Evolutionary conservation across 2,329 filamentous ascomycete genomes (phyloP).

Genomic region (Rhynchosporium graminicola): DNA sequence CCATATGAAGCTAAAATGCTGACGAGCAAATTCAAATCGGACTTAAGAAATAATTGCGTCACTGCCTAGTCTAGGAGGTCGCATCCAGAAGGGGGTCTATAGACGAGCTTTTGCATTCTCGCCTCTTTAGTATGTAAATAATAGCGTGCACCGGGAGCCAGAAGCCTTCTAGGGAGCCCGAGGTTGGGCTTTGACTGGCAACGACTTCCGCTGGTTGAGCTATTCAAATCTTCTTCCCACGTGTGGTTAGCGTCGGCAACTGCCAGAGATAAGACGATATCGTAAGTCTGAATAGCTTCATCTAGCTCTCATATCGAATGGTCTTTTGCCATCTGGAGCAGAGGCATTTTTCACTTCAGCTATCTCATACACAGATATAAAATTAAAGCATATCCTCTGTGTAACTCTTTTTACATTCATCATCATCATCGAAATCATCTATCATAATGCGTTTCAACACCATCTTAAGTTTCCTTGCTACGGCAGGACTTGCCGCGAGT

Average conservation of each 20-base stretch:
- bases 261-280: neutral
- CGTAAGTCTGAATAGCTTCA: conserved; percentile 1
- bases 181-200: neutral
- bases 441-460: conserved; percentile 7
- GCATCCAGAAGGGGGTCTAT: too few relatives aligned
- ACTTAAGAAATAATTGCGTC: too few relatives aligned
- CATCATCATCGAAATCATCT: neutral
- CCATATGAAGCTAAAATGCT: too few relatives aligned
- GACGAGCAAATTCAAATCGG: too few relatives aligned
- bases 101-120: too few relatives aligned
- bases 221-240: neutral
- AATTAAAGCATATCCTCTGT: neutral
- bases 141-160: too few relatives aligned
- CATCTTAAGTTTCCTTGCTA: conserved; percentile 1
- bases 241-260: neutral
- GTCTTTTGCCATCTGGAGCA: neutral
- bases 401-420: neutral
- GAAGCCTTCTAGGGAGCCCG: neutral
- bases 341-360: neutral
- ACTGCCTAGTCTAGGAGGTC: too few relatives aligned
- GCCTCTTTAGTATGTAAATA: too few relatives aligned
- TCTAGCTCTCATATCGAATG: neutral
- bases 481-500: conserved; percentile 5
- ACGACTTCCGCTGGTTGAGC: neutral
- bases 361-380: conserved; percentile 2